A percentile compares a stretch with the other conserved stretches of the same genome.
Evolutionary conservation across 2,329 filamentous ascomycete species (phyloP).

Genomic region (Truncatella angustata): DNA sequence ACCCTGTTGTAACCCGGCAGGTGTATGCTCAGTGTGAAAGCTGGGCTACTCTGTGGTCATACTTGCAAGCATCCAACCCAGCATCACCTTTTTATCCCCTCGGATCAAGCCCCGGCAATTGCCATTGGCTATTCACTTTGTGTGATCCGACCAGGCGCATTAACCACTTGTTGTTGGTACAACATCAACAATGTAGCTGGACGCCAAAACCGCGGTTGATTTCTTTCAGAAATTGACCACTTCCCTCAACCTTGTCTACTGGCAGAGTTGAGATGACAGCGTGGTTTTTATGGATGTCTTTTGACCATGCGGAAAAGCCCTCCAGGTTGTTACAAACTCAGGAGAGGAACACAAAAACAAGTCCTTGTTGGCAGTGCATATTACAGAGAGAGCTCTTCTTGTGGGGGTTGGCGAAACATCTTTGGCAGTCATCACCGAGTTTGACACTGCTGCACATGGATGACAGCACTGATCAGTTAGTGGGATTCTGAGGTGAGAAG

Average conservation of each 20-base stretch:
- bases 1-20: conserved; percentile 21
- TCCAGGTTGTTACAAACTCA: conserved; percentile 44
- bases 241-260: conserved; percentile 45
- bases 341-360: conserved; percentile 91
- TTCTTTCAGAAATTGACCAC: conserved; percentile 25
- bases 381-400: conserved; percentile 68
- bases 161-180: conserved; percentile 45
- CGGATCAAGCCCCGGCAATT: conserved; percentile 39
- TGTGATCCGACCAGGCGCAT: conserved; percentile 58
- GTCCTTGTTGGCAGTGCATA: conserved; percentile 83
- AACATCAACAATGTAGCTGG: conserved; percentile 39
- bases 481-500: conserved; percentile 10
- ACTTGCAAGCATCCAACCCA: conserved; percentile 24
- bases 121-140: conserved; percentile 43
- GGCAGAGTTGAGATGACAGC: conserved; percentile 52
- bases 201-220: conserved; percentile 44
- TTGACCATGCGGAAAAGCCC: conserved; percentile 78
- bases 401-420: conserved; percentile 18
- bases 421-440: conserved; percentile 25
- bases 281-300: conserved; percentile 95
- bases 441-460: conserved; percentile 20
- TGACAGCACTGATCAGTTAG: conserved; percentile 19
- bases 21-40: conserved; percentile 19
- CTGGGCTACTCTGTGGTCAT: conserved; percentile 16
- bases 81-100: conserved; percentile 32